Conservation (phyloP, 23 red algal species). For the Agarophyton chilense region DNA sequence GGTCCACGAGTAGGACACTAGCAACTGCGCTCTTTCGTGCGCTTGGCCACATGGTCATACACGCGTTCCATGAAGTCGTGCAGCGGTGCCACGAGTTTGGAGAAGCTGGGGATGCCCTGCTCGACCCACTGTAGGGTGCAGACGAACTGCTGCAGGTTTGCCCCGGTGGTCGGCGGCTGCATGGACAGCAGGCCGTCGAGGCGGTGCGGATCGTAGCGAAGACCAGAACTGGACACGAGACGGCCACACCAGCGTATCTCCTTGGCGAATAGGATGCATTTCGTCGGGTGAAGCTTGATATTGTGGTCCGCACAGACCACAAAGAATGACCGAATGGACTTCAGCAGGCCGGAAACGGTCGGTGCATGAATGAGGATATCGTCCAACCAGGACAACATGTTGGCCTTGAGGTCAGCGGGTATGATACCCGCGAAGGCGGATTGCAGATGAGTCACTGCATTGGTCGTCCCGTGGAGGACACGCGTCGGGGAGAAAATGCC, state of each 20-base stretch:
- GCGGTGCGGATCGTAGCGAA: conserved; percentile 10
- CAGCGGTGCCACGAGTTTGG: conserved; percentile 17
- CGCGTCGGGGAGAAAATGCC: conserved; percentile 48
- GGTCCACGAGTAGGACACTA: not conserved
- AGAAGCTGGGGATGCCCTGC: conserved; percentile 45
- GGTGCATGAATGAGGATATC: conserved; percentile 13
- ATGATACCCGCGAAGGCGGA: conserved; percentile 40
- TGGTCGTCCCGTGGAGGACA: conserved; percentile 55
- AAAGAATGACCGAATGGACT: conserved; percentile 9
- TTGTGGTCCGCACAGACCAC: conserved; percentile 4
- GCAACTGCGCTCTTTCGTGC: conserved; percentile 40
- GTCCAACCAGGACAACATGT: conserved; percentile 35
- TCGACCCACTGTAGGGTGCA: conserved; percentile 60
- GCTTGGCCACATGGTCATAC: conserved; percentile 33
- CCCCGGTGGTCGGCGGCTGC: conserved; percentile 47
- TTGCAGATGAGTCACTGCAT: conserved; percentile 45
- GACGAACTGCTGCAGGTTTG: conserved; percentile 39
- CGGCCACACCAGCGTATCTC: conserved; percentile 39
- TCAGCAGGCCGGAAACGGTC: not conserved
- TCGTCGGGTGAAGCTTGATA: conserved; percentile 44
- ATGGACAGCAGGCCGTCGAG: conserved; percentile 16
- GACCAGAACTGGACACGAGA: conserved; percentile 15
- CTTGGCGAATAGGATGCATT: conserved; percentile 33
- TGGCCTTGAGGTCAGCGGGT: not conserved
- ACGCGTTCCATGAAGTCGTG: conserved; percentile 64